phyloP scores from a whole-genome alignment of 1,284 basidiomycete species.

The Polyporus tsugae region DNA sequence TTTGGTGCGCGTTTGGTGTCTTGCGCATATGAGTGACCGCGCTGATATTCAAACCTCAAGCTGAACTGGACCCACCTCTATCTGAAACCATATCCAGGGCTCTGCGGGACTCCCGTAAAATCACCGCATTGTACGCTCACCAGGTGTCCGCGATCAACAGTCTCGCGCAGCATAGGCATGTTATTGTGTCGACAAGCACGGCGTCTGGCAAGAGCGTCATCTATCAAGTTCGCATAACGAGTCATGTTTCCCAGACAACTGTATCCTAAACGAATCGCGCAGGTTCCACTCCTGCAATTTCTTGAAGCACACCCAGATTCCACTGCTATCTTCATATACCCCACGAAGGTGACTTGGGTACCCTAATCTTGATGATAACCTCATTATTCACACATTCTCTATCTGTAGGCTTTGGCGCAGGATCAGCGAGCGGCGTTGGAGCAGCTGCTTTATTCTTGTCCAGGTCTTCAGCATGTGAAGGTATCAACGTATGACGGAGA shows the following conservation, averaged over 20 bases:
- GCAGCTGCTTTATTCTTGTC: constrained; percentile 68
- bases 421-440: constrained; percentile 82
- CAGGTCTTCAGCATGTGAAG: constrained; percentile 68
- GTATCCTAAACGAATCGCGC: constrained; percentile 11
- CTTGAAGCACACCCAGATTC: constrained; percentile 69
- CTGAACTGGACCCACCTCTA: constrained; percentile 60
- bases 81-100: constrained; percentile 68
- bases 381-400: constrained; percentile 7
- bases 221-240: constrained; percentile 65
- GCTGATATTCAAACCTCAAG: constrained; percentile 43
- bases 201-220: constrained; percentile 94
- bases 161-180: constrained; percentile 68
- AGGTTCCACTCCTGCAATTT: constrained; percentile 79
- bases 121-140: constrained; percentile 78
- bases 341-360: constrained; percentile 74
- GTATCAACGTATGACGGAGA: constrained; percentile 92
- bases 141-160: constrained; percentile 83
- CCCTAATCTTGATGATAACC: neutral
- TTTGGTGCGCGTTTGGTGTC: constrained; percentile 50
- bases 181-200: constrained; percentile 91
- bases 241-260: neutral
- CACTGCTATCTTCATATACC: constrained; percentile 89
- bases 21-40: neutral
- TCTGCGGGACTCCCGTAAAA: constrained; percentile 68
- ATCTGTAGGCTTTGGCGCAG: constrained; percentile 83